phyloP scores from a whole-genome alignment of 2,329 filamentous ascomycete genomes.

The Trichoderma koningii region DNA sequence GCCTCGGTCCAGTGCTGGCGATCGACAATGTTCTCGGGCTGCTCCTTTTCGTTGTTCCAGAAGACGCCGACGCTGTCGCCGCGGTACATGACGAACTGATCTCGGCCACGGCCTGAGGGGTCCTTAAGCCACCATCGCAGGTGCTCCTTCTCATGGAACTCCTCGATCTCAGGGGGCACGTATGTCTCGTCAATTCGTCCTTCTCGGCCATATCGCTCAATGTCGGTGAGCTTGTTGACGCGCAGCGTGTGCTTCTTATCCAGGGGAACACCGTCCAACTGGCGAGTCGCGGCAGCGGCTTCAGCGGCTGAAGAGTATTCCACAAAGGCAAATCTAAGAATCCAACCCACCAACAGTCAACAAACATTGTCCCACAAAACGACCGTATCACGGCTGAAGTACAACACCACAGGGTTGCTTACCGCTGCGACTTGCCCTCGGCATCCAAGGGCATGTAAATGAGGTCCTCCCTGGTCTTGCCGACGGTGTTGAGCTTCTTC shows the following conservation, averaged over 20 bases:
- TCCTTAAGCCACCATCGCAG: constrained; percentile 92
- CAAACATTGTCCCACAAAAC: neutral
- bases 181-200: constrained; percentile 93
- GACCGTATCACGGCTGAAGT: neutral
- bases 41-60: constrained; percentile 97
- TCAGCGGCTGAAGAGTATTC: constrained; percentile 91
- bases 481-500: constrained; percentile 86
- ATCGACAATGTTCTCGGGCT: constrained; percentile 85
- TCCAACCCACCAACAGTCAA: neutral
- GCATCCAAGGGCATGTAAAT: constrained; percentile 94
- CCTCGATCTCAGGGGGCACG: constrained; percentile 74
- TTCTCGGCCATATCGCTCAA: constrained; percentile 93
- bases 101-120: constrained; percentile 73
- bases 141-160: constrained; percentile 91
- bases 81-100: constrained; percentile 94
- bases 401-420: constrained; percentile 40
- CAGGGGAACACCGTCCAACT: constrained; percentile 81
- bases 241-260: constrained; percentile 96
- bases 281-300: constrained; percentile 84
- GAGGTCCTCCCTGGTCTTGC: constrained; percentile 80
- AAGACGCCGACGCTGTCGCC: constrained; percentile 90
- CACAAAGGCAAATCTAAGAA: constrained; percentile 84
- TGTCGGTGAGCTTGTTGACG: constrained; percentile 98
- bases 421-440: constrained; percentile 84
- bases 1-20: constrained; percentile 96